phyloP scores from a whole-genome alignment of 2,329 filamentous ascomycete species.

The Scedosporium minutisporum region DNA sequence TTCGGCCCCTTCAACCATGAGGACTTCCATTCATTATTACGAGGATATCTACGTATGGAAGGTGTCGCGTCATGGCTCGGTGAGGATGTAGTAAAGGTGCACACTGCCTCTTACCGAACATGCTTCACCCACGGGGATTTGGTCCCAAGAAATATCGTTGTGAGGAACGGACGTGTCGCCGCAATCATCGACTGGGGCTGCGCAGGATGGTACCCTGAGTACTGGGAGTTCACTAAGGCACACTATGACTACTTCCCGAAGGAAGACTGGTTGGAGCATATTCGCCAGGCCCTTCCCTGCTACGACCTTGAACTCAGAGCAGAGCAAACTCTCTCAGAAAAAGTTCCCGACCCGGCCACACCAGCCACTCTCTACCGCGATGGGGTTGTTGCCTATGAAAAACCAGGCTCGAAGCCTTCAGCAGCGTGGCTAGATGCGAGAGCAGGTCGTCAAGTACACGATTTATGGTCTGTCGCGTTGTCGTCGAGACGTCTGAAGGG shows the following conservation, averaged over 20 bases:
- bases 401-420: slow-evolving; percentile 13
- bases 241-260: slow-evolving; percentile 13
- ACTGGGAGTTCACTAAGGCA: slow-evolving; percentile 21
- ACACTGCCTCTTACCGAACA: slow-evolving; percentile 14
- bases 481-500: slow-evolving; percentile 1
- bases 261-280: slow-evolving; percentile 13
- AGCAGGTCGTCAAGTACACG: slow-evolving; percentile 10
- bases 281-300: slow-evolving; percentile 13
- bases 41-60: slow-evolving; percentile 14
- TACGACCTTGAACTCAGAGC: slow-evolving; percentile 17
- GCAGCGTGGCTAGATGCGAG: slow-evolving; percentile 14
- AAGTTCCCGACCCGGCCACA: slow-evolving; percentile 14
- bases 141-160: slow-evolving; percentile 18
- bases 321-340: slow-evolving; percentile 14
- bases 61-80: slow-evolving; percentile 13
- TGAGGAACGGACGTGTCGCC: slow-evolving; percentile 15
- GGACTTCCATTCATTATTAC: slow-evolving; percentile 17
- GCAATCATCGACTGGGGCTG: slow-evolving; percentile 22
- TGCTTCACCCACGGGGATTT: slow-evolving; percentile 19
- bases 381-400: slow-evolving; percentile 4
- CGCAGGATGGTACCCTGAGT: slow-evolving; percentile 25
- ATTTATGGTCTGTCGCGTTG: slow-evolving; percentile 14
- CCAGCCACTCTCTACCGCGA: slow-evolving; percentile 7
- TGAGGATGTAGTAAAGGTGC: slow-evolving; percentile 11
- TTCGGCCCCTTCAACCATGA: slow-evolving; percentile 16